Evolutionary conservation across 2,329 filamentous ascomycete species (phyloP), one percentile per base, ranked within the genome.

Genomic region (Aureobasidium sp.): DNA sequence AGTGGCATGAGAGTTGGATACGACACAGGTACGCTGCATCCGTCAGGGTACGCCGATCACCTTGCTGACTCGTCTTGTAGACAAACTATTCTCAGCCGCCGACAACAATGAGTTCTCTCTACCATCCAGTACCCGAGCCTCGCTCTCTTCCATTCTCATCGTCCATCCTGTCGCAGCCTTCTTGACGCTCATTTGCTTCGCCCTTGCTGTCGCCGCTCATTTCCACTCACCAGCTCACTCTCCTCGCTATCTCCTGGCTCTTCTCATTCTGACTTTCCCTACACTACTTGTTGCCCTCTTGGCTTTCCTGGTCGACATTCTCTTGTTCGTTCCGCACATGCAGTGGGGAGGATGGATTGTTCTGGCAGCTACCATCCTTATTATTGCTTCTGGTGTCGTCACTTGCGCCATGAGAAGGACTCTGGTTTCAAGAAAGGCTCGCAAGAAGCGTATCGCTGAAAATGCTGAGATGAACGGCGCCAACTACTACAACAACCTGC

Each of bases 391-490:
- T 71, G 88, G 87, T 46, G 83, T 99, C 62, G 86, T 97, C 39
- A 92, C 91, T 9, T 99, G 92, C 73, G 91, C 91, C 26, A 97
- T 97, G 91, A 88, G 94, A 66, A 86, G 93, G 64, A 95, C 92
- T 2, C 79, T 97, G 62, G 90, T 97, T 64, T 90, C 90, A 74
- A 85, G 93, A 69, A 97, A 97, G 78, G 90, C 92, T n/a, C 84
- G 92, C 65, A 92, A 94, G 81, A 90, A 87, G 79, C 85, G 91
- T 50, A 95, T 97, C 71, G 91, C 87, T 2, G 89, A 95, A 74
- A 96, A 97, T 72, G 90, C 92, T 8, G 92, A 97, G 73, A 97
- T 97, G 92, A 97, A 90, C 72, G 93, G 93, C 32, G 87, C 94
- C 70, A 94, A 92, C 71, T 97, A 88, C 73, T 97, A 95, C 75